Evolutionary conservation across 768 basidiomycete species (phyloP).

Genomic region (Mycena chlorophos): DNA sequence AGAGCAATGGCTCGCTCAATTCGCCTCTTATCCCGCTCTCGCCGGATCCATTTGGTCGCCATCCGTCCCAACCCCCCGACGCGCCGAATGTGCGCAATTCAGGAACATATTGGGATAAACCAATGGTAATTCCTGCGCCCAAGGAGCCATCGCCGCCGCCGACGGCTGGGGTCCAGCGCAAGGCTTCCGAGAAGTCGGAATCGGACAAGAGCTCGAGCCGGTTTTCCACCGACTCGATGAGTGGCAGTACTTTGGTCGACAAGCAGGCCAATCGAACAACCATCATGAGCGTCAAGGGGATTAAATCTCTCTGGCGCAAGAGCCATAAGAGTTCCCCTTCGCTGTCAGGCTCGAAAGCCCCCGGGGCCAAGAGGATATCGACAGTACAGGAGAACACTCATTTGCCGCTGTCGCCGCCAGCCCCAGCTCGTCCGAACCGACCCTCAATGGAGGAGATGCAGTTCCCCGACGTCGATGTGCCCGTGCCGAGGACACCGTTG

Average conservation of each 20-base stretch:
- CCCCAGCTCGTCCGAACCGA: slow-evolving; percentile 19
- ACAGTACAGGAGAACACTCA: slow-evolving; percentile 37
- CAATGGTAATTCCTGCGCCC: slow-evolving; percentile 16
- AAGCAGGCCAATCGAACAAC: slow-evolving; percentile 50
- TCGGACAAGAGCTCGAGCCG: slow-evolving; percentile 48
- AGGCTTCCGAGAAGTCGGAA: slow-evolving; percentile 5
- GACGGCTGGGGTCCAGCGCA: slow-evolving; percentile 24
- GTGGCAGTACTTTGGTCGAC: slow-evolving; percentile 27
- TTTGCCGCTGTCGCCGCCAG: slow-evolving; percentile 16
- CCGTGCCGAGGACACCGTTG: slow-evolving; percentile 12
- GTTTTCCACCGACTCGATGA: slow-evolving; percentile 75
- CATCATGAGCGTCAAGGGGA: slow-evolving; percentile 70
- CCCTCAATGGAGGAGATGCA: slow-evolving; percentile 27
- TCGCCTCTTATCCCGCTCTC: slow-evolving; percentile 80
- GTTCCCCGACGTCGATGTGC: slow-evolving; percentile 22
- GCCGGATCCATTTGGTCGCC: slow-evolving; percentile 80
- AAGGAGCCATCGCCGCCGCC: slow-evolving; percentile 18
- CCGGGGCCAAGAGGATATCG: slow-evolving; percentile 46
- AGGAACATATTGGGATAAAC: slow-evolving; percentile 46
- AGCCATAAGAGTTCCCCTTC: slow-evolving; percentile 50
- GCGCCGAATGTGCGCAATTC: slow-evolving; percentile 24
- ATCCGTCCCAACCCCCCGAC: slow-evolving; percentile 49
- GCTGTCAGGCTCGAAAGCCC: slow-evolving; percentile 47
- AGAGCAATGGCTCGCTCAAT: slow-evolving; percentile 31
- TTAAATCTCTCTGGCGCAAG: slow-evolving; percentile 79